Percentiles rank a stretch among this genome's conserved stretches.
Conservation (phyloP, 2,329 filamentous ascomycete genomes). For the Colletotrichum neosansevieriae region DNA sequence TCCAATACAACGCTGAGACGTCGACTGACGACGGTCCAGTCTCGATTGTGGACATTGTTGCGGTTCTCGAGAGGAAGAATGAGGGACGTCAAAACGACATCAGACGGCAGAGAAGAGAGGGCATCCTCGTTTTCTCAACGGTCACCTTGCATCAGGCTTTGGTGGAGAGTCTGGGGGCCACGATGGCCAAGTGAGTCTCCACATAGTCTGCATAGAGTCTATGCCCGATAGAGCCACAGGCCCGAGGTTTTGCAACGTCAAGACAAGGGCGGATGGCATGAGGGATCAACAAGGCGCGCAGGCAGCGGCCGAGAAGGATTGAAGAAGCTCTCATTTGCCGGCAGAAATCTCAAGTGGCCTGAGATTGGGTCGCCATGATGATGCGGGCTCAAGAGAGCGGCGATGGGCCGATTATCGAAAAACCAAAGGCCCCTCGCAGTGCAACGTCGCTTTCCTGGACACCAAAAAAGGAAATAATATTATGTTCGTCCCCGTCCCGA, state of each 20-base stretch:
- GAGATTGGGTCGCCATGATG: not conserved
- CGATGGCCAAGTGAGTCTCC: slow-evolving; percentile 20
- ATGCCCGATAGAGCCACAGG: slow-evolving; percentile 33
- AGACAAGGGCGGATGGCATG: slow-evolving; percentile 13
- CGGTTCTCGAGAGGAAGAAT: not conserved
- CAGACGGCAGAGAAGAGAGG: slow-evolving; percentile 9
- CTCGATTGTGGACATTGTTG: slow-evolving; percentile 29
- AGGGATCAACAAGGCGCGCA: slow-evolving; percentile 26
- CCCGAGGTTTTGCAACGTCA: slow-evolving; percentile 26
- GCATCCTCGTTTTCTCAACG: slow-evolving; percentile 16
- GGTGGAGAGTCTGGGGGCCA: slow-evolving; percentile 31
- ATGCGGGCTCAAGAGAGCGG: not conserved
- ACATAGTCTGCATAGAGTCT: slow-evolving; percentile 28
- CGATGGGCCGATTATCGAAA: not conserved
- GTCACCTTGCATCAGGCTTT: slow-evolving; percentile 5
- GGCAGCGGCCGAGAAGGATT: slow-evolving; percentile 13
- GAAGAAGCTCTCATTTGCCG: not conserved
- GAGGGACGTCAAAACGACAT: not conserved
- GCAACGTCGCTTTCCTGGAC: not conserved
- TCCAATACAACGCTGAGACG: slow-evolving; percentile 26
- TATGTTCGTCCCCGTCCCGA: not conserved
- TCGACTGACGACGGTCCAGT: slow-evolving; percentile 11
- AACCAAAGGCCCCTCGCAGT: not conserved
- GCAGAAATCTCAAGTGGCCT: not conserved
- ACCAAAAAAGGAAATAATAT: not conserved